Evolutionary conservation across 2,329 filamentous ascomycete species (phyloP).

Genomic region (Sclerotinia sclerotiorum): DNA sequence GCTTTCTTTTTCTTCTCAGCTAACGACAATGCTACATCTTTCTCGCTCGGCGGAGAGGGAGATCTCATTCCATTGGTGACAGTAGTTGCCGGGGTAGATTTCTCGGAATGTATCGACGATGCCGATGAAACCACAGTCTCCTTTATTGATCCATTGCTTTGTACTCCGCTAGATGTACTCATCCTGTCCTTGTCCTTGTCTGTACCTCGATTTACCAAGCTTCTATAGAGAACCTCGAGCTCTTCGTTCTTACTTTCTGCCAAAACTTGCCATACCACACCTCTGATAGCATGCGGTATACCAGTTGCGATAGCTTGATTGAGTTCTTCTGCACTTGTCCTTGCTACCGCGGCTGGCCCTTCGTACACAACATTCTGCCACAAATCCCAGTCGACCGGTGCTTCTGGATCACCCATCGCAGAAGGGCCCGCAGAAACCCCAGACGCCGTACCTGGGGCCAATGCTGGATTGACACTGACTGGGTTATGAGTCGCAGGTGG

Average conservation of each 20-base stretch:
- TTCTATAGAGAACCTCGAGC: conserved; percentile 81
- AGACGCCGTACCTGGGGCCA: conserved; percentile 83
- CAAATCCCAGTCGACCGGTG: conserved; percentile 94
- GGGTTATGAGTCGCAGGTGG: conserved; percentile 51
- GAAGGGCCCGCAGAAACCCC: conserved; percentile 77
- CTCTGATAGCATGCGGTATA: conserved; percentile 90
- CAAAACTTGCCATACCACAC: conserved; percentile 98
- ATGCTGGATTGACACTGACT: conserved; percentile 62
- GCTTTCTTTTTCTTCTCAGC: conserved; percentile 74
- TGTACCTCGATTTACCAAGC: conserved; percentile 75
- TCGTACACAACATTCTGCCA: conserved; percentile 97
- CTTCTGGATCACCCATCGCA: conserved; percentile 60
- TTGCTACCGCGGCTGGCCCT: conserved; percentile 82
- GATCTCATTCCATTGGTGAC: conserved; percentile 54
- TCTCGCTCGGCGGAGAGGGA: conserved; percentile 60
- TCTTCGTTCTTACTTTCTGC: conserved; percentile 94
- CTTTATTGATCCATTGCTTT: conserved; percentile 53
- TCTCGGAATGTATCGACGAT: conserved; percentile 79
- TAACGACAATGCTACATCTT: conserved; percentile 57
- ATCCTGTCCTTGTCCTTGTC: conserved; percentile 72
- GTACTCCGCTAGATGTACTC: conserved; percentile 40
- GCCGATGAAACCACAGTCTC: conserved; percentile 73
- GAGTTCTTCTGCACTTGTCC: conserved; percentile 84
- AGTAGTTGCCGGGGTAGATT: conserved; percentile 61
- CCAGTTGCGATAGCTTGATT: conserved; percentile 89